A percentile compares a stretch with the other conserved stretches of the same genome.
Evolutionary conservation across 352 stramenopile species (phyloP).

Genomic region (Pythium dissimile): DNA sequence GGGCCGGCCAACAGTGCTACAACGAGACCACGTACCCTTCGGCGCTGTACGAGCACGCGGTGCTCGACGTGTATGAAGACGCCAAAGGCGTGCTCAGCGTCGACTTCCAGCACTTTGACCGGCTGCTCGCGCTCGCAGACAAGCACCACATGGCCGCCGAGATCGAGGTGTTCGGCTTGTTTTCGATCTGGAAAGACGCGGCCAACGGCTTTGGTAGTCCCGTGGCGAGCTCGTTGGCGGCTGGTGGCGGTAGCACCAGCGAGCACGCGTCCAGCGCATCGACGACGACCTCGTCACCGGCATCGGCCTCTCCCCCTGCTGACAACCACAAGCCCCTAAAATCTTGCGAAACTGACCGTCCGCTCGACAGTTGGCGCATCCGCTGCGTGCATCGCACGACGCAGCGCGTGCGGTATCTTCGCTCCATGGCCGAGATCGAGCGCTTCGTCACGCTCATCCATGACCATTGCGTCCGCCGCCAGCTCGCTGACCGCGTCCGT

Average conservation of each 20-base stretch:
- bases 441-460: conserved; percentile 64
- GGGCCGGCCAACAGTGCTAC: conserved; percentile 77
- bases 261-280: conserved; percentile 12
- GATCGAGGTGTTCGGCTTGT: conserved; percentile 72
- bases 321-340: not conserved
- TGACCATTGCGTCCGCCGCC: conserved; percentile 50
- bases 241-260: no score
- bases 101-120: conserved; percentile 70
- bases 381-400: conserved; percentile 54
- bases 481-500: conserved; percentile 58
- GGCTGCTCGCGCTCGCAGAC: conserved; percentile 46
- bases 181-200: conserved; percentile 64
- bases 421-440: conserved; percentile 52
- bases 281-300: conserved; percentile 7
- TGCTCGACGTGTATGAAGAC: conserved; percentile 60
- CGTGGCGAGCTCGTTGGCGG: conserved; percentile 29
- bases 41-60: conserved; percentile 62
- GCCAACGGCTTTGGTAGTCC: conserved; percentile 56
- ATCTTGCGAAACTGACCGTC: not conserved
- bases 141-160: conserved; percentile 54
- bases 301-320: not conserved
- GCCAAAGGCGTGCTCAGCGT: conserved; percentile 29
- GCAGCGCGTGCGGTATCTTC: conserved; percentile 57
- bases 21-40: conserved; percentile 62
- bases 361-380: conserved; percentile 66